These are phyloP conservation scores for Paramecium biaurelia DNA, from an alignment of 73 alveolate species.

Conservation along the genomic window DNA sequence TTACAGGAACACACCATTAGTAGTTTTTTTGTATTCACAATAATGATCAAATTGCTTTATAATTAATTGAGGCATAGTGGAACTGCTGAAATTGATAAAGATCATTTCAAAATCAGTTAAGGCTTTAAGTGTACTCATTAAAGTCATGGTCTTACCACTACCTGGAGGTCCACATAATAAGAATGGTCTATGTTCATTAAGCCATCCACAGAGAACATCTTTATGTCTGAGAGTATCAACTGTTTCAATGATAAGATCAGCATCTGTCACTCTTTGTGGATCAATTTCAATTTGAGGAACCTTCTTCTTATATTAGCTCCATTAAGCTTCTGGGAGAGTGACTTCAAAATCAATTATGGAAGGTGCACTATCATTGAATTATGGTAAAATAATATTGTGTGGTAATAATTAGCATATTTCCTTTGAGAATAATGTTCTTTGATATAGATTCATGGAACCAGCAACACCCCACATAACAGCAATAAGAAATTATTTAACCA, in stretches of 20 bases:
- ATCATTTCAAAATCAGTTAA: conserved; percentile 98
- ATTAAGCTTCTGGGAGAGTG: conserved; percentile 90
- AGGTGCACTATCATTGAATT: conserved; percentile 31
- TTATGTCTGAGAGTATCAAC: conserved; percentile 99
- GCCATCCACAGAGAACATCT: conserved; percentile 98
- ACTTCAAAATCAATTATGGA: conserved; percentile 95
- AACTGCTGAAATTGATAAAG: conserved; percentile 96
- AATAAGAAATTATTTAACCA: conserved; percentile 81
- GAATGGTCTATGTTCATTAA: conserved; percentile 98
- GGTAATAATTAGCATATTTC: conserved; percentile 74
- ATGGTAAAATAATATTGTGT: not conserved
- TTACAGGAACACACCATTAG: conserved; percentile 89
- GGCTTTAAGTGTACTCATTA: conserved; percentile 98
- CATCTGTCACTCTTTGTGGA: conserved; percentile 90
- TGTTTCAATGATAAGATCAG: conserved; percentile 97
- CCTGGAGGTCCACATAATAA: conserved; percentile 99
- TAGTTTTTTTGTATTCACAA: conserved; percentile 97
- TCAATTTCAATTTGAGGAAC: conserved; percentile 96
- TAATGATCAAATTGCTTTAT: conserved; percentile 97
- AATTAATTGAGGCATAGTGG: conserved; percentile 96
- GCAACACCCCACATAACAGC: conserved; percentile 97
- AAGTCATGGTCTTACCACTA: conserved; percentile 99
- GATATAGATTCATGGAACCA: conserved; percentile 88
- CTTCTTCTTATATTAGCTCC: conserved; percentile 97
- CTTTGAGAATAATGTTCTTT: conserved; percentile 83